These are phyloP conservation scores for Darksidea phi DNA, from an alignment of 495 filamentous ascomycete genomes.

Conservation along the genomic window DNA sequence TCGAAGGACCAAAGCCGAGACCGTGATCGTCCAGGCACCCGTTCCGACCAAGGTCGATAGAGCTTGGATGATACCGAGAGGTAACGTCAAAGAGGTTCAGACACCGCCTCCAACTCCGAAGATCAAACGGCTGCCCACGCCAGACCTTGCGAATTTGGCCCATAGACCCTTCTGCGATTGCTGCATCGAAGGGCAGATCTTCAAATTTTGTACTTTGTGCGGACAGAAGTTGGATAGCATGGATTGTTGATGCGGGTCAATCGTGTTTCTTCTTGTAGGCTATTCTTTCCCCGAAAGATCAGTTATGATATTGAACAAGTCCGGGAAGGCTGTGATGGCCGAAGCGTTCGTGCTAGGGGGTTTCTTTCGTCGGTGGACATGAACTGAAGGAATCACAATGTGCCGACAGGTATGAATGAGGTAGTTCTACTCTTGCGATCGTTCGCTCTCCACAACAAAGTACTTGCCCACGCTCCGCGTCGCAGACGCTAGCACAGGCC, in stretches of 20 bases:
- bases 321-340: too few relatives aligned
- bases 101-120: conserved; percentile 36
- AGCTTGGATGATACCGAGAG: too few relatives aligned
- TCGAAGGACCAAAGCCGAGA: neutral
- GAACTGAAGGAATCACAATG: too few relatives aligned
- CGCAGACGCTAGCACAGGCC: conserved; percentile 68
- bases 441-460: conserved; percentile 74
- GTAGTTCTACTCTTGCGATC: conserved; percentile 11
- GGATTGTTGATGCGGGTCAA: neutral
- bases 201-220: conserved; percentile 24
- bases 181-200: conserved; percentile 13
- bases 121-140: conserved; percentile 32
- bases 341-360: too few relatives aligned
- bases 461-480: conserved; percentile 66
- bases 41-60: neutral
- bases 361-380: too few relatives aligned
- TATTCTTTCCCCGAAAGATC: neutral
- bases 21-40: neutral
- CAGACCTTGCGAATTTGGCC: conserved; percentile 32
- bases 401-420: neutral
- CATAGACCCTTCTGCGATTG: conserved; percentile 34
- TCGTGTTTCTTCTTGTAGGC: conserved; percentile 1
- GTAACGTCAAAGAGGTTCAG: neutral
- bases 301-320: neutral
- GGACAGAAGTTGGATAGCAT: conserved; percentile 1